Evolutionary conservation across 495 filamentous ascomycete genomes (phyloP).

Genomic region (Oleoguttula mirabilis): DNA sequence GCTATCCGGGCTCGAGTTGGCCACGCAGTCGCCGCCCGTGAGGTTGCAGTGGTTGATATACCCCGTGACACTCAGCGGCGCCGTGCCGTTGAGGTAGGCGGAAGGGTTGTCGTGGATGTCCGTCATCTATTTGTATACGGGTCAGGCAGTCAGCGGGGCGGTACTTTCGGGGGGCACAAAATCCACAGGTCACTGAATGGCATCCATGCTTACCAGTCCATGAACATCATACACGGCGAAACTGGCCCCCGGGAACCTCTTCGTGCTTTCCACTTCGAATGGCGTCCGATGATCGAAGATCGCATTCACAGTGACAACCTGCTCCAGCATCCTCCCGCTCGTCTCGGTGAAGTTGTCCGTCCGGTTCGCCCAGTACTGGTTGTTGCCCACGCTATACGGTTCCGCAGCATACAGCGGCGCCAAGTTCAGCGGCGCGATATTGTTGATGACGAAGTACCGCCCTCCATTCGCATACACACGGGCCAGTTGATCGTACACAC

Average conservation of each 20-base stretch:
- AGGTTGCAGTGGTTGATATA: slow-evolving; percentile 42
- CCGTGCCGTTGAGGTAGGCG: slow-evolving; percentile 44
- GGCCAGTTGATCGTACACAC: slow-evolving; percentile 49
- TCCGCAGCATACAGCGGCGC: slow-evolving; percentile 47
- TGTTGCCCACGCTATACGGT: slow-evolving; percentile 3
- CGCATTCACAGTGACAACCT: slow-evolving; percentile 47
- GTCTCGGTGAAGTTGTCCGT: slow-evolving; percentile 44
- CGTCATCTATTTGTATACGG: slow-evolving; percentile 34
- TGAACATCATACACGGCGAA: slow-evolving; percentile 56
- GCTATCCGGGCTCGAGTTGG: slow-evolving; percentile 27
- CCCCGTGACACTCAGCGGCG: slow-evolving; percentile 51
- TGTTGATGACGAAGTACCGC: slow-evolving; percentile 57
- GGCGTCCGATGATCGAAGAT: slow-evolving; percentile 51
- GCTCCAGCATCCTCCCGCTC: slow-evolving; percentile 48
- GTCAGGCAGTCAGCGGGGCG: no score
- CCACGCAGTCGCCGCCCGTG: slow-evolving; percentile 24
- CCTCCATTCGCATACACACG: slow-evolving; percentile 51
- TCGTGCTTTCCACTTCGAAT: slow-evolving; percentile 38
- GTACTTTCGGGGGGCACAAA: no score
- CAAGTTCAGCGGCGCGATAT: slow-evolving; percentile 49
- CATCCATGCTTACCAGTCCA: slow-evolving; percentile 37
- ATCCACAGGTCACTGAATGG: neutral
- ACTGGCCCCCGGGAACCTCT: slow-evolving; percentile 46
- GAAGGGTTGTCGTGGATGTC: slow-evolving; percentile 51
- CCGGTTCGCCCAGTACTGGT: slow-evolving; percentile 51